These are phyloP conservation scores for Coemansia sp. DNA, from an alignment of 192 early-diverging fungal species.

Conservation along the genomic window DNA sequence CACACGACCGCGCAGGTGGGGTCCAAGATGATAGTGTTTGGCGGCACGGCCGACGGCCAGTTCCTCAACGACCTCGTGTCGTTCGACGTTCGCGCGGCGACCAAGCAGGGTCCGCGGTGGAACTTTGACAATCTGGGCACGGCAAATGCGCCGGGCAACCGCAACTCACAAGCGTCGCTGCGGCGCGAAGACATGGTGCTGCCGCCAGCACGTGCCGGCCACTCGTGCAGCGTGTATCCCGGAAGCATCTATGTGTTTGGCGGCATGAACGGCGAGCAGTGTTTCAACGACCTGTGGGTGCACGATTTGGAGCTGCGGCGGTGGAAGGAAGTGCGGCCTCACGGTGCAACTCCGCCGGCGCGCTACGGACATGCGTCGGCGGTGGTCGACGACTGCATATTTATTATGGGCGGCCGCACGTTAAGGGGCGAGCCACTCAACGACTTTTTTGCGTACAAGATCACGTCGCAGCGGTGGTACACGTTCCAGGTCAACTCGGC, in stretches of 20 bases:
- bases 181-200: conserved; percentile 8
- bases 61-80: conserved; percentile 53
- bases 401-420: conserved; percentile 53
- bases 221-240: conserved; percentile 49
- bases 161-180: conserved; percentile 9
- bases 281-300: conserved; percentile 56
- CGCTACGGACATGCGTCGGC: conserved; percentile 53
- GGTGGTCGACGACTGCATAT: conserved; percentile 54
- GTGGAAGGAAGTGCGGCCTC: conserved; percentile 45
- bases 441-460: conserved; percentile 56
- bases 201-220: conserved; percentile 43
- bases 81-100: conserved; percentile 49
- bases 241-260: conserved; percentile 53
- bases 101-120: conserved; percentile 41
- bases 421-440: conserved; percentile 34
- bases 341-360: conserved; percentile 47
- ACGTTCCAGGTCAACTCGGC: conserved; percentile 53
- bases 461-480: conserved; percentile 55
- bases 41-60: conserved; percentile 42
- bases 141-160: conserved; percentile 6
- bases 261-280: conserved; percentile 47
- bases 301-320: conserved; percentile 28
- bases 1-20: conserved; percentile 45
- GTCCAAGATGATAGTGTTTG: conserved; percentile 52
- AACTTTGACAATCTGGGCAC: conserved; percentile 29